phyloP scores from a whole-genome alignment of 164 flowering plant genomes.

The Liquidambar formosana region DNA sequence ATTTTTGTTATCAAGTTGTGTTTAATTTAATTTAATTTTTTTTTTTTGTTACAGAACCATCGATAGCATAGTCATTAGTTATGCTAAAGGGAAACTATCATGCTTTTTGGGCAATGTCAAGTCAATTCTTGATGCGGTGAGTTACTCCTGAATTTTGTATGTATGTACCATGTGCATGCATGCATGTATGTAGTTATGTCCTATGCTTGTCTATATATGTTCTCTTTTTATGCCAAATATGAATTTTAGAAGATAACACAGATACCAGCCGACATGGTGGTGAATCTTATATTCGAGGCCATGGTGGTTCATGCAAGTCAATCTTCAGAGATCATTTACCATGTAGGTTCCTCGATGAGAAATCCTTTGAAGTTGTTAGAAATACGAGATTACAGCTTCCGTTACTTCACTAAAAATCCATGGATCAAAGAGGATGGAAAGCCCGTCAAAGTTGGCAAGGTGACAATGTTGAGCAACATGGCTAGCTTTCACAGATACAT shows the following conservation, averaged over 20 bases:
- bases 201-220: neutral
- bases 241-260: neutral
- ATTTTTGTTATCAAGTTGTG: neutral
- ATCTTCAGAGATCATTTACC: constrained; percentile 23
- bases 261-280: constrained; percentile 34
- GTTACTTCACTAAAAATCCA: constrained; percentile 33
- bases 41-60: constrained; percentile 27
- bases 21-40: neutral
- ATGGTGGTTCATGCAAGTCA: constrained; percentile 21
- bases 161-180: neutral
- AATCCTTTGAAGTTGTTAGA: constrained; percentile 24
- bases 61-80: constrained; percentile 33
- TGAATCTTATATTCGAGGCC: constrained; percentile 21
- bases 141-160: neutral
- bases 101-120: constrained; percentile 30
- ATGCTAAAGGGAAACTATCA: constrained; percentile 39
- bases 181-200: neutral
- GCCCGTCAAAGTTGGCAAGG: constrained; percentile 28
- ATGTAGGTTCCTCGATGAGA: constrained; percentile 35
- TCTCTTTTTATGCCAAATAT: neutral
- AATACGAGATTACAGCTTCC: constrained; percentile 14
- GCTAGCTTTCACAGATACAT: constrained; percentile 33
- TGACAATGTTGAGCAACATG: constrained; percentile 22
- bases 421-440: constrained; percentile 38
- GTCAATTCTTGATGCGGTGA: constrained; percentile 32